These are phyloP conservation scores for Colletotrichum phormii DNA, from an alignment of 2,329 filamentous ascomycete genomes.

Conservation along the genomic window DNA sequence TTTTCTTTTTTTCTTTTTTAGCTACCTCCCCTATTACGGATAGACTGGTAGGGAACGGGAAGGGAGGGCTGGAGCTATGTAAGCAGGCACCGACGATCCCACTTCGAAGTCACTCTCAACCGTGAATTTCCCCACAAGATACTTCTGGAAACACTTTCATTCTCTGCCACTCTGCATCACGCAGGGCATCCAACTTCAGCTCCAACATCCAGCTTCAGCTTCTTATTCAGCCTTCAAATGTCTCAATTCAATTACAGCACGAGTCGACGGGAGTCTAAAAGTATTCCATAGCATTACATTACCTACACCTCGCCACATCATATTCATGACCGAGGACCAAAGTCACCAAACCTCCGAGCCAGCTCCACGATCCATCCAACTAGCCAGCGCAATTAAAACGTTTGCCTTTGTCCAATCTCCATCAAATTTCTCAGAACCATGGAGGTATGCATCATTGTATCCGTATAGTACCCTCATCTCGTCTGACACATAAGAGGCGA, in stretches of 20 bases:
- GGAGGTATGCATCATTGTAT: not conserved
- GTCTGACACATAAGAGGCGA: slow-evolving; percentile 24
- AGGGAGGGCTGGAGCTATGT: slow-evolving; percentile 24
- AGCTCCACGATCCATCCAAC: not conserved
- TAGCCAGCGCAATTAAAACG: not conserved
- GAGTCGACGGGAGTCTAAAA: not conserved
- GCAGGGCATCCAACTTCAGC: not conserved
- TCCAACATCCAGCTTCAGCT: not conserved
- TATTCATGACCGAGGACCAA: not conserved
- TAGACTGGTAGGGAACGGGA: slow-evolving; percentile 12
- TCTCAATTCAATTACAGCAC: not conserved
- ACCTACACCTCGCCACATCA: not conserved
- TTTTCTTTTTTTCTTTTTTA: too few species aligned
- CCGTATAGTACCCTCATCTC: slow-evolving; percentile 20
- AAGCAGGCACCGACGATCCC: slow-evolving; percentile 7
- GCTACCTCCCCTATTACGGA: not conserved
- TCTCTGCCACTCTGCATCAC: not conserved
- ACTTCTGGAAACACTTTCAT: not conserved
- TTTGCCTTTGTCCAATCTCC: not conserved
- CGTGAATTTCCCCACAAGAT: not conserved
- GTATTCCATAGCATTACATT: not conserved
- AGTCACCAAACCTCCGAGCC: not conserved
- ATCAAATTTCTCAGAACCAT: slow-evolving; percentile 13
- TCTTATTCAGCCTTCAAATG: not conserved
- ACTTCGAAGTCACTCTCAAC: not conserved